Base-by-base conservation (phyloP, 208 protist genomes). In the Crithidia bombi region DNA sequence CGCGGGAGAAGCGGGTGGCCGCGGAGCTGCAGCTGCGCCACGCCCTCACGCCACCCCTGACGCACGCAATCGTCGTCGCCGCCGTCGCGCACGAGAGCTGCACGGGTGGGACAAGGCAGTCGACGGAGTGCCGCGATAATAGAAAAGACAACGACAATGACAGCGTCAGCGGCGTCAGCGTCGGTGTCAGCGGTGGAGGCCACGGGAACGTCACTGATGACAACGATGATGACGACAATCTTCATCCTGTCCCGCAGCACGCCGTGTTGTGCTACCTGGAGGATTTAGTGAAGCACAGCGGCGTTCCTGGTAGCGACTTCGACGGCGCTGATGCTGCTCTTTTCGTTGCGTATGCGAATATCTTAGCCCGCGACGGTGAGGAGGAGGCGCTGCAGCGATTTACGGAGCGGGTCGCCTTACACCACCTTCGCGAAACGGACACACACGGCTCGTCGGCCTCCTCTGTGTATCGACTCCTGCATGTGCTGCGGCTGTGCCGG, bases 251-350 rank as follows among this genome's bases (percentile, higher is more conserved):
- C 19, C 23, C 47, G 2, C 39, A 66, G 33, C 61, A 66, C 35
- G 62, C 75, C 3, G 66, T 64, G 0, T 46, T 72, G 55, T 17
- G 15, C 9, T 72, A 72, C 47, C 44, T 72, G 15, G 33, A 43
- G 4, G 46, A 52, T 17, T 23, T 72, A 6, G 66, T 57, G 23
- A 32, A 44, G 11, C 41, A 36, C 15, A 19, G 26, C 26, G 65
- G 35, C 41, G n/a, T 19, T 1, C 25, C 23, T 1, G 52, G 11
- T 15, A 28, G 38, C 54, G 3, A 32, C 21, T 4, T 58, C 25
- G 35, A 43, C 41, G 28, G 5, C 38, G 36, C 41, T 10, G 61
- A 63, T 11, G 44, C 51, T 3, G 43, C 56, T 12, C 5, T 72
- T 21, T 57, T 61, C 12, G 64, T 72, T 11, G 26, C 66, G 5